A percentile compares a stretch with the other conserved stretches of the same genome.
Evolutionary conservation across 179 eudicot genomes (phyloP).

Genomic region (Spergularia azorica): DNA sequence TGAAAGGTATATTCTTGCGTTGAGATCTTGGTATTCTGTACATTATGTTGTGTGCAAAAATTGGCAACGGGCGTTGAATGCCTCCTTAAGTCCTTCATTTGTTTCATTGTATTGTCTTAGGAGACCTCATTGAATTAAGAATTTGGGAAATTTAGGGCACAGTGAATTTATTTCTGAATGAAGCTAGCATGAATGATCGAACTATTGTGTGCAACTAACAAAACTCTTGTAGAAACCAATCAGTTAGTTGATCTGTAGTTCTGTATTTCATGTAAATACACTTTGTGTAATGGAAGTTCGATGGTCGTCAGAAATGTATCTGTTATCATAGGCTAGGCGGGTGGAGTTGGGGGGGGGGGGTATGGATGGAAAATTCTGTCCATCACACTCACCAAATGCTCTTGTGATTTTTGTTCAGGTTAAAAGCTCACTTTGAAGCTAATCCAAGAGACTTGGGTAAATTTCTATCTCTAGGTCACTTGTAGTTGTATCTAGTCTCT

Average conservation of each 20-base stretch:
- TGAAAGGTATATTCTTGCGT: constrained; percentile 58
- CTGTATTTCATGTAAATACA: neutral
- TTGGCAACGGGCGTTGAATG: neutral
- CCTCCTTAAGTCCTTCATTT: neutral
- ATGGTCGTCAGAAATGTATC: neutral
- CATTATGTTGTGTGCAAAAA: neutral
- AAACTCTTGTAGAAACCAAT: neutral
- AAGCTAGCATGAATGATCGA: neutral
- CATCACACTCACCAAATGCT: constrained; percentile 2
- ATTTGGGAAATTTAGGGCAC: too few relatives aligned
- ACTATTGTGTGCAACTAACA: neutral
- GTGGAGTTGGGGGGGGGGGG: too few relatives aligned
- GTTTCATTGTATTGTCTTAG: neutral
- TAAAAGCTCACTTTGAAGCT: constrained; percentile 73
- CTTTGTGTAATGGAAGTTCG: neutral
- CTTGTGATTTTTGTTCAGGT: constrained; percentile 30
- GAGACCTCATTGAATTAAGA: neutral
- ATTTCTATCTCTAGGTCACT: neutral
- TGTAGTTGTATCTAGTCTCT: neutral
- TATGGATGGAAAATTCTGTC: neutral
- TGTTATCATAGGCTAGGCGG: too few relatives aligned
- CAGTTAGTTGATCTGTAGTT: neutral
- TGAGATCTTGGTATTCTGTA: neutral
- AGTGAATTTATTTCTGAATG: too few relatives aligned
- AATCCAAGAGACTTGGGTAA: constrained; percentile 92